Base-by-base conservation (phyloP, 2,329 filamentous ascomycete species). In the Didymella pomorum region DNA sequence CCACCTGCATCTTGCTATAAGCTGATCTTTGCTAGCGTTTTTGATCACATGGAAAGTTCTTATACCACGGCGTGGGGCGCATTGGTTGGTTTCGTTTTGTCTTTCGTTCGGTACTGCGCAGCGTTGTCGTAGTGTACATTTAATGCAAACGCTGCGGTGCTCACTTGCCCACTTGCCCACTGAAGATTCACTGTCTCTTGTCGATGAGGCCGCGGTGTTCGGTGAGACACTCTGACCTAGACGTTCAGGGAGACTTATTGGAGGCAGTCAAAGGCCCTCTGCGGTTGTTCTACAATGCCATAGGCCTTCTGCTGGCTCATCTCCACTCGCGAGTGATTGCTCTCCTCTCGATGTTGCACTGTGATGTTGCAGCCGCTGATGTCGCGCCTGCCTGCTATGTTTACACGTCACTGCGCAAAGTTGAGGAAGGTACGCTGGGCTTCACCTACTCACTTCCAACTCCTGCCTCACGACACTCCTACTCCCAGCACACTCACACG, bases 51-150 rank as follows among this genome's bases (percentile, higher is more conserved):
- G 42, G 58, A 50, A 41, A 52, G 48, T 37, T 62, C 54, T 56
- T 58, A 66, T 65, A 66, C 64, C 62, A 68, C 54, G 64, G 65
- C 51, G 56, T 60, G 54, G 37, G 52, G 51, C 42, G 41, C 29
- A 21, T 26, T 42, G n/a, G 26, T 4, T 28, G 14, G n/a, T 54
- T 20, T 35, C 2, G n/a, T 49, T 33, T 29, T 37, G 31, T 29
- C 25, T 9, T 20, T 41, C 37, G 18, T 41, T 41, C 53, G 9
- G 31, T 41, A 23, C 37, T 41, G 37, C 20, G 31, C 53, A 56
- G 53, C 46, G 39, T 28, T 39, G 33, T n/a, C 35, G 18, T 43
- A 45, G 31, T 50, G 23, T 50, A 44, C 16, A 53, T 7, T 44
- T 12, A 49, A 58, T 54, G 39, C 41, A 50, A 49, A 58, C 41